phyloP scores from a whole-genome alignment of 2,329 filamentous ascomycete genomes.

The Aspergillus amoenus region DNA sequence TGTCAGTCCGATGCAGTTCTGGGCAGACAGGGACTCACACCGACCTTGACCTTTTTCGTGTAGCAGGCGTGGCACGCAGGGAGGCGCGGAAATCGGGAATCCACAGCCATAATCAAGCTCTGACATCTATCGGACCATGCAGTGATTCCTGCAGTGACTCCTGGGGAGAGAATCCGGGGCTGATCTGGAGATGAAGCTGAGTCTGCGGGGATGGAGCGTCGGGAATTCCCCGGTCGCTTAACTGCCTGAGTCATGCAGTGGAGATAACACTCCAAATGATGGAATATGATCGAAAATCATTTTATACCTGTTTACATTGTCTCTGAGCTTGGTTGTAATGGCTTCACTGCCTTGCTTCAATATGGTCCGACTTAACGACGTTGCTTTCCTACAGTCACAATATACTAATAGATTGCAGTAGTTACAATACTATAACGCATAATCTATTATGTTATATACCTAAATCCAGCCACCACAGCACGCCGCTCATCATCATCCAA shows the following conservation, averaged over 20 bases:
- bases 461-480: no score
- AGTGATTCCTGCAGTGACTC: neutral
- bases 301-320: no score
- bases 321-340: no score
- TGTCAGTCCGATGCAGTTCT: neutral
- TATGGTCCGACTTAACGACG: no score
- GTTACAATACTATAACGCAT: no score
- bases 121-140: neutral
- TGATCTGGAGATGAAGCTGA: neutral
- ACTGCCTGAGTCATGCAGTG: neutral
- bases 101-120: neutral
- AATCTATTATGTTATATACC: no score
- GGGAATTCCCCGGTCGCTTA: neutral
- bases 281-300: no score
- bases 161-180: neutral
- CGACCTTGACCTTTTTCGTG: slow-evolving; percentile 22
- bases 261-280: neutral
- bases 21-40: neutral
- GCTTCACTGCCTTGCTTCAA: no score
- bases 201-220: neutral
- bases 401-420: no score
- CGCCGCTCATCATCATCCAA: no score
- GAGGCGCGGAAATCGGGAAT: slow-evolving; percentile 8
- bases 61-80: slow-evolving; percentile 24
- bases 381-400: no score